Evolutionary conservation across 768 basidiomycete genomes (phyloP).

Genomic region (Wakefieldia striispora): DNA sequence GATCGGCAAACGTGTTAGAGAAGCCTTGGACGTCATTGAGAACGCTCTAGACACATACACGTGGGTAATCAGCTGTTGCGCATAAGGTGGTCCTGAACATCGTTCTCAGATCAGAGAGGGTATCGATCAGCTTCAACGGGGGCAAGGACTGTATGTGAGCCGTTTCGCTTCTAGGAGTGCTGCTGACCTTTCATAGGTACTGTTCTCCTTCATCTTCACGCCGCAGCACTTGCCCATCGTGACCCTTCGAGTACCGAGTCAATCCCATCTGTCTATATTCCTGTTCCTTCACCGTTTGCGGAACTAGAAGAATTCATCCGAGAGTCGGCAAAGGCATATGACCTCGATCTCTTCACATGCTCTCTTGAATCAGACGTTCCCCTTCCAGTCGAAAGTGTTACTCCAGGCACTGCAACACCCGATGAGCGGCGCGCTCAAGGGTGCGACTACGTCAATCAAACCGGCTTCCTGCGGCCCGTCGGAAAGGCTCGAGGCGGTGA

Average conservation of each 20-base stretch:
- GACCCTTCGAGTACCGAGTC: conserved; percentile 38
- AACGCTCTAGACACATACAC: conserved; percentile 72
- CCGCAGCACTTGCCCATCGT: conserved; percentile 60
- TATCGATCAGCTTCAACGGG: conserved; percentile 95
- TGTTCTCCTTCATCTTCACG: conserved; percentile 88
- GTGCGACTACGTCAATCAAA: not conserved
- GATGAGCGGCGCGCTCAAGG: conserved; percentile 6
- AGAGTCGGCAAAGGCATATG: conserved; percentile 57
- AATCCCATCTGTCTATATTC: conserved; percentile 80
- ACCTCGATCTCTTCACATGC: conserved; percentile 65
- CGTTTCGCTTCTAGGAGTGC: not conserved
- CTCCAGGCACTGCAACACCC: conserved; percentile 32
- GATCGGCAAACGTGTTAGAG: conserved; percentile 60
- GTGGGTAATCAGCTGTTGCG: conserved; percentile 46
- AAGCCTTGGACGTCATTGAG: conserved; percentile 83
- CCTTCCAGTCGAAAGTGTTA: conserved; percentile 47
- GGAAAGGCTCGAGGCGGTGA: conserved; percentile 59
- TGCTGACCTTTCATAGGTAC: conserved; percentile 58
- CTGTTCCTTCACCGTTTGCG: conserved; percentile 84
- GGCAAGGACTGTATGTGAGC: conserved; percentile 91
- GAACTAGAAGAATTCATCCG: conserved; percentile 83
- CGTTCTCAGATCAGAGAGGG: conserved; percentile 52
- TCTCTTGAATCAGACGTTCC: conserved; percentile 36
- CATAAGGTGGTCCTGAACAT: conserved; percentile 7
- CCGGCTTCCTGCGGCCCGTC: conserved; percentile 35